Evolutionary conservation across 176 grass and related monocot genomes (phyloP).

Genomic region (Musa schizocarpa): DNA sequence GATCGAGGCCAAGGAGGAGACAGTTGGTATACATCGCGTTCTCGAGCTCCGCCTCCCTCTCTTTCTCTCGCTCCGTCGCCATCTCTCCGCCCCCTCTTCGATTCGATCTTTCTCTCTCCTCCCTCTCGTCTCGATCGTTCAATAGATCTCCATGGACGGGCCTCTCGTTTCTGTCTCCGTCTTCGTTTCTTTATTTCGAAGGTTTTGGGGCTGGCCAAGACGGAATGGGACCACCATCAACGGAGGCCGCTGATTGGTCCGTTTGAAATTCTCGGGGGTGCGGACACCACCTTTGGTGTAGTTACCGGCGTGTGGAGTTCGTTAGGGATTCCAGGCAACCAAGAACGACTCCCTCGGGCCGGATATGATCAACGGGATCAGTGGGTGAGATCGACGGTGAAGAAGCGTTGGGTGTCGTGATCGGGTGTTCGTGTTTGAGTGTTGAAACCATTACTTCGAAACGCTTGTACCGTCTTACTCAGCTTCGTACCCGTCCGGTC

Average conservation of each 20-base stretch:
- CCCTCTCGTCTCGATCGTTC: neutral
- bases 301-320: neutral
- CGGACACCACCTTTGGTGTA: neutral
- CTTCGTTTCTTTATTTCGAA: constrained; percentile 13
- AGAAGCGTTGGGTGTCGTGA: too few species aligned
- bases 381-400: too few species aligned
- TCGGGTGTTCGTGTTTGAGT: too few species aligned
- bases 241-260: constrained; percentile 2
- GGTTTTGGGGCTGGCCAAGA: neutral
- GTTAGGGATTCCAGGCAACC: neutral
- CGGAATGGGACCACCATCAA: neutral
- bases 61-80: constrained; percentile 93
- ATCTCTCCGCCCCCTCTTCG: constrained; percentile 26
- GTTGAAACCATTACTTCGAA: too few species aligned
- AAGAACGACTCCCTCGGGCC: neutral
- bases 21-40: constrained; percentile 98
- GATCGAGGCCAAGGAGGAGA: constrained; percentile 93
- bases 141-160: neutral
- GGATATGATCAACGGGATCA: too few species aligned
- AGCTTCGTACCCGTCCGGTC: too few species aligned
- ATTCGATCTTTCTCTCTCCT: neutral
- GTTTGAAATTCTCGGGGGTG: neutral
- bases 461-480: too few species aligned
- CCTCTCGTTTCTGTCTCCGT: constrained; percentile 10
- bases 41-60: constrained; percentile 95